Evolutionary conservation across 2,329 filamentous ascomycete genomes (phyloP), one percentile per base, ranked within the genome.

Genomic region (Dactylellina drechsleri): DNA sequence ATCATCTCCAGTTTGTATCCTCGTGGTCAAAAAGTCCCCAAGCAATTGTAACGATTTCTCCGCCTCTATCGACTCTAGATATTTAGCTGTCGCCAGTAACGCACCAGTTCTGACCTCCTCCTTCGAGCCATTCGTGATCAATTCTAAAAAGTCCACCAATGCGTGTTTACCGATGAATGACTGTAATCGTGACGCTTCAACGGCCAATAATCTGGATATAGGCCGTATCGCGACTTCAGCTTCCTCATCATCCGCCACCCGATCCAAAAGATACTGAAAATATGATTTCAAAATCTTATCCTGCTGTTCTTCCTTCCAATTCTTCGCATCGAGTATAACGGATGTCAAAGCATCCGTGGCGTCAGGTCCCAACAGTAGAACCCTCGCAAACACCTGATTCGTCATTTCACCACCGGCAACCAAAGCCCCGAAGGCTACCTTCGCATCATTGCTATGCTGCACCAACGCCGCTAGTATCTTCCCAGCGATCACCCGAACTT

Each of bases 1-100:
- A 77, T 93, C 92, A 92, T 5, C 87, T 86, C 12, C 93, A 87
- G 62, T 88, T 88, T 2, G 91, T 89, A 28, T 90, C 88, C 81
- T 94, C 91, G 76, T 97, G 86, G 79, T 95, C 62, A 79, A 73
- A 53, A 79, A 79, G 13, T 77, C 78, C 2, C 71, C 77, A 18
- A 79, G 45, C 58, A 79, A 77, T 36, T 76, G 77, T 45, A 64
- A 57, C 1, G 77, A 76, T 49, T 76, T 60, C 2, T 71, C 70
- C 4, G 65, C 43, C 23, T 78, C 78, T 40, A 77, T 71, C 0
- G 70, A 73, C 49, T 78, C 77, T 16, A 78, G 57, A 60, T 79
- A 80, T 57, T 78, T 80, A 13, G 77, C 78, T 7, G 66, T 58
- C 13, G 78, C 78, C 5, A 80, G 75, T 36, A 79, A 76, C 15